These are phyloP conservation scores for Amylostereum areolatum DNA, from an alignment of 1,284 basidiomycete genomes.

Conservation along the genomic window DNA sequence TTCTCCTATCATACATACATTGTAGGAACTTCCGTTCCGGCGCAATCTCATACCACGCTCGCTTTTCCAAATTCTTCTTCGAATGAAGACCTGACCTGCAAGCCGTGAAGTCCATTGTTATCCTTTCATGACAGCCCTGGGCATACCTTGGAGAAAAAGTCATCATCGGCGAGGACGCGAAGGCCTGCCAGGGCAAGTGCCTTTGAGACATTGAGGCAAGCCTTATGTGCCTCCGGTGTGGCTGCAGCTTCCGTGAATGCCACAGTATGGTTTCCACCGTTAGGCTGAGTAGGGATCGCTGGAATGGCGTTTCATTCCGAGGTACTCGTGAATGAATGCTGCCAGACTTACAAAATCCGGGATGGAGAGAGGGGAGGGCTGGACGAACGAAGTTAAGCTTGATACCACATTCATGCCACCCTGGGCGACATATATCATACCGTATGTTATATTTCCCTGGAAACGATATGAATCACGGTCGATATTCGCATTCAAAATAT, in stretches of 20 bases:
- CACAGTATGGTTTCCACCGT: conserved; percentile 64
- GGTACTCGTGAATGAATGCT: background rate
- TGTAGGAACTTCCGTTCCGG: too few relatives aligned
- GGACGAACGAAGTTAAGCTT: conserved; percentile 21
- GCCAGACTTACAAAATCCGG: conserved; percentile 55
- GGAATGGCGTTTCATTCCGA: background rate
- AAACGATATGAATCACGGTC: background rate
- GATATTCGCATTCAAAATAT: background rate
- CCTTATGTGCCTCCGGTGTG: conserved; percentile 55
- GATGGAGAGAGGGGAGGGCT: conserved; percentile 65
- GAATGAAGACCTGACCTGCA: too few relatives aligned
- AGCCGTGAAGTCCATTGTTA: too few relatives aligned
- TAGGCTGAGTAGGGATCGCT: conserved; percentile 62
- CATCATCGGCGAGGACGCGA: conserved; percentile 48
- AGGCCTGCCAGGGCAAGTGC: conserved; percentile 57
- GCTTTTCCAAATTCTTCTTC: too few relatives aligned
- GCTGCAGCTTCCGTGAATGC: conserved; percentile 57
- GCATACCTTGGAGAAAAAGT: conserved; percentile 51
- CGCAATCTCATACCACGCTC: too few relatives aligned
- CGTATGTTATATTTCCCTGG: conserved; percentile 65
- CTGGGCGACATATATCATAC: conserved; percentile 27
- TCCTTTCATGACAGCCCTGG: too few relatives aligned
- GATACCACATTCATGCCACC: conserved; percentile 4
- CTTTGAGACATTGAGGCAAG: conserved; percentile 51
- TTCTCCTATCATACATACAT: too few relatives aligned